These are phyloP conservation scores for Geosmithia putterillii DNA, from an alignment of 2,329 filamentous ascomycete species.

Conservation along the genomic window DNA sequence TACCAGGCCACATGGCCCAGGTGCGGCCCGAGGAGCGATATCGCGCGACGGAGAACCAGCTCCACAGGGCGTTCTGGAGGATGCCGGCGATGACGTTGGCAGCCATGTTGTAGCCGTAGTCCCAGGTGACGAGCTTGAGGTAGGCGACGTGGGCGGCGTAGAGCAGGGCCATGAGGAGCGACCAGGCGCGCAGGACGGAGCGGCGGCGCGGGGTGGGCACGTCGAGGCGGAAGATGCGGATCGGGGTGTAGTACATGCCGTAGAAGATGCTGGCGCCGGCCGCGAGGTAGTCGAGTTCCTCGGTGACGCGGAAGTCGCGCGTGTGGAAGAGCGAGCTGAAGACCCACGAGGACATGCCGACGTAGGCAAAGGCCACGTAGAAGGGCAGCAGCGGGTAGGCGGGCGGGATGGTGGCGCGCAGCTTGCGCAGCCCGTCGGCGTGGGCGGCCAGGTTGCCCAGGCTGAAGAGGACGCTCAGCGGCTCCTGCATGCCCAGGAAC, in stretches of 20 bases:
- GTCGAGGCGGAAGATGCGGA: conserved; percentile 78
- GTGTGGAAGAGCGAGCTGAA: conserved; percentile 90
- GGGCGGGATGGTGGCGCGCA: conserved; percentile 58
- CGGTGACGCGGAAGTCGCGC: conserved; percentile 71
- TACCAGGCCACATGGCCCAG: conserved; percentile 83
- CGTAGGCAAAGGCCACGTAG: conserved; percentile 68
- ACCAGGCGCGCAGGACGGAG: conserved; percentile 61
- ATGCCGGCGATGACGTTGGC: conserved; percentile 79
- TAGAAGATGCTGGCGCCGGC: conserved; percentile 86
- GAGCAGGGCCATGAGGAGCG: conserved; percentile 53
- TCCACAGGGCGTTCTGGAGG: conserved; percentile 76
- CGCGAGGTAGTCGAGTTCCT: conserved; percentile 93
- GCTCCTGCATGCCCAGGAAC: conserved; percentile 87
- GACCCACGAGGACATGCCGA: conserved; percentile 73
- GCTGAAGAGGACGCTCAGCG: conserved; percentile 86
- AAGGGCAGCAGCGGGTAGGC: conserved; percentile 67
- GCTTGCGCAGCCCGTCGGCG: conserved; percentile 57
- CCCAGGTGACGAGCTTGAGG: conserved; percentile 75
- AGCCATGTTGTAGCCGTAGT: conserved; percentile 97
- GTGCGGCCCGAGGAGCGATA: conserved; percentile 58
- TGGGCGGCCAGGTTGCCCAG: conserved; percentile 86
- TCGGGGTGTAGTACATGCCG: conserved; percentile 72
- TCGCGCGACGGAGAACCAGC: conserved; percentile 62
- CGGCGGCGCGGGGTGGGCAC: conserved; percentile 27
- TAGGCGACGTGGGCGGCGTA: conserved; percentile 74